Conservation (phyloP, 2,329 filamentous ascomycete species). For the Pleomassaria siparia region DNA sequence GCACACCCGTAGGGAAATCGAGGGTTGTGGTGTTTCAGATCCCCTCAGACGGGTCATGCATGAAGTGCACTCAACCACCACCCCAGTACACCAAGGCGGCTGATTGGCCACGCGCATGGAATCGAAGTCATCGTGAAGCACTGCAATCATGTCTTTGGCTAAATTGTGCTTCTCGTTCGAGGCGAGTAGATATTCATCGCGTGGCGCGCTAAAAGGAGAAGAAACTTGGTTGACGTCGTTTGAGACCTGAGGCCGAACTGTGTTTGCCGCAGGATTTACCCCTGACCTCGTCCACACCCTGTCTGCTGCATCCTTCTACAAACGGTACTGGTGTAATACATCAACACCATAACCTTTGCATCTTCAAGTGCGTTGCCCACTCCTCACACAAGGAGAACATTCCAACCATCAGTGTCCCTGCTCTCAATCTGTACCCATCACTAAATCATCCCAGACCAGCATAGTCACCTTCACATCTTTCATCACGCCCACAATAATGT, state of each 20-base stretch:
- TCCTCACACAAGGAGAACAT: too few species aligned
- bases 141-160: constrained; percentile 15
- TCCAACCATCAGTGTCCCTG: background rate
- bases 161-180: background rate
- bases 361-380: too few species aligned
- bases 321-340: too few species aligned
- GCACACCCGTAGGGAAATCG: background rate
- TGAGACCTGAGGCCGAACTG: too few species aligned
- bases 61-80: constrained; percentile 1
- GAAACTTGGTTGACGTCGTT: too few species aligned
- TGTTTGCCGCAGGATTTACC: too few species aligned
- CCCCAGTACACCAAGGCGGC: background rate
- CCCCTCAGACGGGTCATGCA: constrained; percentile 1
- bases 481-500: background rate
- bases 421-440: background rate
- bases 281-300: too few species aligned
- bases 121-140: constrained; percentile 18
- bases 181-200: background rate
- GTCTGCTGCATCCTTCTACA: too few species aligned
- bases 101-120: constrained; percentile 13
- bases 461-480: background rate
- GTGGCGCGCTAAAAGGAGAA: background rate
- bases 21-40: constrained; percentile 15
- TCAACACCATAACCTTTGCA: too few species aligned
- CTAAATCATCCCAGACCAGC: background rate